Percentiles rank a stretch among this genome's conserved stretches.
These are phyloP conservation scores for Taphrina betulina DNA, from an alignment of 1,139 yeast species.

Conservation along the genomic window DNA sequence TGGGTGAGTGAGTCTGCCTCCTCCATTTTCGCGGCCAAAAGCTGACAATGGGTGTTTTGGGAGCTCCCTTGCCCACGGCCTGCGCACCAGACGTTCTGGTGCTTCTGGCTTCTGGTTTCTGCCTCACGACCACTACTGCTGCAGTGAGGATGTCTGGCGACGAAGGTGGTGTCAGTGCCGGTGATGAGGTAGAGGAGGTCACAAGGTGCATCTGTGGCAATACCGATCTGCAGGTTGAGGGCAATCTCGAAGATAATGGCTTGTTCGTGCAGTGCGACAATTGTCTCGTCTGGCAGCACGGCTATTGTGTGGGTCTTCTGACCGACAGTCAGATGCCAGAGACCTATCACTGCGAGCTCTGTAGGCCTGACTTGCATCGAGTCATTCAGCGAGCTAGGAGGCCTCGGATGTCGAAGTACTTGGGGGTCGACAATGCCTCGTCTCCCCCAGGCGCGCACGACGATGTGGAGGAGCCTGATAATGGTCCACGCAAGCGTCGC, in stretches of 20 bases:
- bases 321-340: constrained; percentile 50
- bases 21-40: no score
- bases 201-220: constrained; percentile 62
- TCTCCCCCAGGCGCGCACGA: neutral
- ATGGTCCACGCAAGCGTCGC: constrained; percentile 39
- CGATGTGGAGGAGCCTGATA: neutral
- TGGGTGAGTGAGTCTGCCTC: no score
- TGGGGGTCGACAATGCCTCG: constrained; percentile 13
- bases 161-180: no score
- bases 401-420: constrained; percentile 1
- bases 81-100: no score
- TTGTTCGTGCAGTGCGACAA: constrained; percentile 75
- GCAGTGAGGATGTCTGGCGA: no score
- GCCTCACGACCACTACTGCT: no score
- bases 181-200: constrained; percentile 39
- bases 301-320: constrained; percentile 59
- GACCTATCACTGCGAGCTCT: constrained; percentile 53
- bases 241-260: constrained; percentile 53
- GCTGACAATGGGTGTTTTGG: no score
- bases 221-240: constrained; percentile 51
- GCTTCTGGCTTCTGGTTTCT: no score
- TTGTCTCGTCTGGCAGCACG: constrained; percentile 85
- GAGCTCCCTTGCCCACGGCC: no score
- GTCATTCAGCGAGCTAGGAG: constrained; percentile 34
- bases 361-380: constrained; percentile 50